Percentiles rank a stretch among this genome's conserved stretches.
Evolutionary conservation across 139 green algal genomes (phyloP).

Genomic region (Volvox reticuliferus): DNA sequence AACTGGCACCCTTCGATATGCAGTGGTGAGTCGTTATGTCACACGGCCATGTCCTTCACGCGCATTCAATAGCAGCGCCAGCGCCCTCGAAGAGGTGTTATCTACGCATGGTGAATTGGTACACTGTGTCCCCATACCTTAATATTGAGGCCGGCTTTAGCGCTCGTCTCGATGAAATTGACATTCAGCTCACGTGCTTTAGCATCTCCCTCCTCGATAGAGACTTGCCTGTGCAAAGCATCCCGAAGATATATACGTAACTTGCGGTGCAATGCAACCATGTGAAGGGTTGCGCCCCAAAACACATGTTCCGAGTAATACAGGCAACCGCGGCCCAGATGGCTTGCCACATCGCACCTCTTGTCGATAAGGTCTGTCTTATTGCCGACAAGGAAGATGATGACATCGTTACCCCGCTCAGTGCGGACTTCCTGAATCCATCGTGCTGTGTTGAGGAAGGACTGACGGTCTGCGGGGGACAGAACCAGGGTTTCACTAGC

Average conservation of each 20-base stretch:
- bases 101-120: too few relatives aligned
- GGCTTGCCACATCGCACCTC: slow-evolving; percentile 62
- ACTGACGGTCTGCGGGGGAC: slow-evolving; percentile 83
- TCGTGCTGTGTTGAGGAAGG: slow-evolving; percentile 95
- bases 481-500: neutral
- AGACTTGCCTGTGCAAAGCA: slow-evolving; percentile 88
- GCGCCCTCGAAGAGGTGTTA: too few relatives aligned
- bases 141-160: slow-evolving; percentile 99
- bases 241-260: neutral
- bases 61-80: too few relatives aligned
- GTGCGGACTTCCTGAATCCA: slow-evolving; percentile 98
- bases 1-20: too few relatives aligned
- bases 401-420: slow-evolving; percentile 97
- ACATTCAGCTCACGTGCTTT: slow-evolving; percentile 94
- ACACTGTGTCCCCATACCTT: slow-evolving; percentile 73
- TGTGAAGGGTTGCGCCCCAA: neutral
- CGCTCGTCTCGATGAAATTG: slow-evolving; percentile 99
- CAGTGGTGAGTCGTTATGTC: too few relatives aligned
- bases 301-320: neutral
- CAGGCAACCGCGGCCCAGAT: too few relatives aligned
- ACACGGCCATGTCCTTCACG: too few relatives aligned
- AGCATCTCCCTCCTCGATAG: slow-evolving; percentile 94
- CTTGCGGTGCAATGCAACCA: neutral
- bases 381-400: slow-evolving; percentile 99
- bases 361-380: slow-evolving; percentile 99